Evolutionary conservation across 306 rosid genomes (phyloP), one percentile per base, ranked within the genome.

Genomic region (Pyrus communis): DNA sequence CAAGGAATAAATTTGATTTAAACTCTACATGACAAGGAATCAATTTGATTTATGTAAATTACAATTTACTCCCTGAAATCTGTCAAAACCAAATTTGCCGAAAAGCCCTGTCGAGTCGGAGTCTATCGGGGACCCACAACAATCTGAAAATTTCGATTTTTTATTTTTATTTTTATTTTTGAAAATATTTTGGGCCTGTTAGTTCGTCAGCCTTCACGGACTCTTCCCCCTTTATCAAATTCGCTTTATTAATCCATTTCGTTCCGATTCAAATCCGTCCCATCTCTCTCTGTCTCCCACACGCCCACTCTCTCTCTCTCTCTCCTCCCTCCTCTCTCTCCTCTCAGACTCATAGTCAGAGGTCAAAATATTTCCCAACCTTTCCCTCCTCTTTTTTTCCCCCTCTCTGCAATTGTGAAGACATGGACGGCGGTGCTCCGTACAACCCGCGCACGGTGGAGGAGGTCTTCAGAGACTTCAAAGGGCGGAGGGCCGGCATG

Each of bases 401-500:
- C 30, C 2, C 11, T 45, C 25, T 45, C 54, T 8, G 45, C 28
- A 63, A n/a, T 60, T 82, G 74, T n/a, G 46, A 61, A 60, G 33
- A 22, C 72, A 89, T 87, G 94, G 94, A 84, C 45, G 85, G 74
- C 4, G 85, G 80, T 49, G 78, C 76, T 35, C 67, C 79, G 11
- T 79, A 78, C 79, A 83, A 79, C 22, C 91, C 89, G 21, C 89
- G 87, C 0, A 86, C 96, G 51, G 90, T 88, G 1, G 88, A 90
- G 33, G 89, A 85, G 67, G 93, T 90, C 49, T 90, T 90, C 74
- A 40, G 83, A 67, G 93, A 90, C 81, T 86, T 90, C 83, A 86
- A 85, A 27, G 93, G 88, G 23, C 89, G 93, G 13, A 82, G 96
- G 80, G 86, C 88, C 25, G 92, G 78, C 85, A 71, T 90, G 83